Evolutionary conservation across 176 grass and related monocot species (phyloP).

Genomic region (Guadua angustifolia): DNA sequence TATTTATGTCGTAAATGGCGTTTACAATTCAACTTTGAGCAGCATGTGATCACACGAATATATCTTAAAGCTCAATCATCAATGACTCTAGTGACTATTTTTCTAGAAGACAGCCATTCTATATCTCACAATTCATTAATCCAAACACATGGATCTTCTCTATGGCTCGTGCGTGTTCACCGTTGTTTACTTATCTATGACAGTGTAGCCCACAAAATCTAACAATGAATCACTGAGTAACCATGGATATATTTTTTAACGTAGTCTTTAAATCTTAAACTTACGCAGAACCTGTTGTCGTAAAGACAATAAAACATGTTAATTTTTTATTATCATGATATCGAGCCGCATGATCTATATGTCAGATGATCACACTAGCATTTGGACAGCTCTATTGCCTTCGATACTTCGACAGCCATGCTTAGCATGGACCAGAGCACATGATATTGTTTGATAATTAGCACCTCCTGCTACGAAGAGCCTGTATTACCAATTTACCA

Average conservation of each 20-base stretch:
- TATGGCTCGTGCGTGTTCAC: neutral
- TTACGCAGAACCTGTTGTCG: neutral
- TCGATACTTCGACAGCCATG: neutral
- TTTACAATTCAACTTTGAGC: too few relatives aligned
- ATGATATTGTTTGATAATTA: neutral
- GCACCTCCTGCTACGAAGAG: too few relatives aligned
- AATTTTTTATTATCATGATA: neutral
- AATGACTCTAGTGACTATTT: neutral
- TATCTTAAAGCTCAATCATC: neutral
- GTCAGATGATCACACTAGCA: neutral
- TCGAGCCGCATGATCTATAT: neutral
- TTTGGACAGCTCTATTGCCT: neutral
- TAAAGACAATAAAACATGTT: neutral
- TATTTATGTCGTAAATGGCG: too few relatives aligned
- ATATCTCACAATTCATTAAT: neutral
- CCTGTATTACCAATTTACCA: conserved; percentile 5
- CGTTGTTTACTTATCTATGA: neutral
- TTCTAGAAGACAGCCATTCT: neutral
- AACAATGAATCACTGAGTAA: neutral
- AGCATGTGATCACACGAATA: too few relatives aligned
- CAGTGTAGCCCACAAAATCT: neutral
- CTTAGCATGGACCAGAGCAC: conserved; percentile 18
- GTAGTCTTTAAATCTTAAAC: neutral
- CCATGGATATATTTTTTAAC: neutral
- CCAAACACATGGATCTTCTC: neutral